Evolutionary conservation across 805 yeast genomes (phyloP), one percentile per base, ranked within the genome.

Genomic region (Pachysolen tannophilus): DNA sequence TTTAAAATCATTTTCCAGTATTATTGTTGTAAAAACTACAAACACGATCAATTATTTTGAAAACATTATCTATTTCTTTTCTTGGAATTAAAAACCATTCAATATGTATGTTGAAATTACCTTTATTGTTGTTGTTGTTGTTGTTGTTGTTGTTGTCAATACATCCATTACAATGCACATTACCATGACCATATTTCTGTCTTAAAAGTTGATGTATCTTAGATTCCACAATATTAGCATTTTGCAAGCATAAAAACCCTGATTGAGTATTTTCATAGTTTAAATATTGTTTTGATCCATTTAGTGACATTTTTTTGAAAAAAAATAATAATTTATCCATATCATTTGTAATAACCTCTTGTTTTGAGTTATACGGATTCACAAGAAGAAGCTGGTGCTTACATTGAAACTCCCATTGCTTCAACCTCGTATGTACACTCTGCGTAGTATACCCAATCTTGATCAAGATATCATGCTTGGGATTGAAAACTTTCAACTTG

Each of bases 61-160:
- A 61, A 2, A 70, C 58, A 8, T 30, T 21, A 8, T 41, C 33
- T 6, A 72, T 30, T 6, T 64, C 63, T 19, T 43, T 47, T 39
- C 69, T 61, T 0, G 78, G 77, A 1, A 74, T 48, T n/a, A 71
- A 48, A 41, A 74, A 74, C 79, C 80, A 74, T 45, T 74, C 81
- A 11, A 58, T 58, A 46, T 74, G 81, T 9, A 65, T 48, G 24
- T 58, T 58, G 10, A 32, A 30, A 30, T 18, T 30, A 9, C 47
- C 45, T 4, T 52, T 53, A 11, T 35, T 28, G 14, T 35, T 38
- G 8, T 36, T 34, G 7, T 6, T 3, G 26, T 38, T 34, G n/a
- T n/a, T n/a, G n/a, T 52, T 53, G 9, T 35, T 28, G 14, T 35
- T 38, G 8, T 36, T 34, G 7, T 6, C 3, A 28, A 38, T 34